Evolutionary conservation across 495 filamentous ascomycete genomes (phyloP).

Genomic region (Penicillium crystallinum): DNA sequence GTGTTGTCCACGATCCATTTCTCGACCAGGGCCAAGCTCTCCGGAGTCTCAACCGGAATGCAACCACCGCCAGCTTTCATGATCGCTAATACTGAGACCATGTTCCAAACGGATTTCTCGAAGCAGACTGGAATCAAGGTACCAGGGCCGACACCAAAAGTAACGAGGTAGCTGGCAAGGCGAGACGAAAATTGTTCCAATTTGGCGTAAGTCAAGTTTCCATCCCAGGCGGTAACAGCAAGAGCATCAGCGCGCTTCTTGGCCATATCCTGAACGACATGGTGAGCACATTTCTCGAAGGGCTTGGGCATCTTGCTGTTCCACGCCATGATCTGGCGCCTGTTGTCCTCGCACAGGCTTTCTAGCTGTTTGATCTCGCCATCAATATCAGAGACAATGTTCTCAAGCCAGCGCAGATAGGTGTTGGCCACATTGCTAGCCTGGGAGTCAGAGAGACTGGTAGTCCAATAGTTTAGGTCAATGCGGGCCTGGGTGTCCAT

Average conservation of each 20-base stretch:
- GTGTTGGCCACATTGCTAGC: slow-evolving; percentile 48
- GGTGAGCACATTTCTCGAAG: slow-evolving; percentile 38
- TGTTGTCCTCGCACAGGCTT: slow-evolving; percentile 32
- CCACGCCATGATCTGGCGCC: slow-evolving; percentile 39
- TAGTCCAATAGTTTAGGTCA: slow-evolving; percentile 55
- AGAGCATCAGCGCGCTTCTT: slow-evolving; percentile 29
- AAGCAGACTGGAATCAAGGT: slow-evolving; percentile 35
- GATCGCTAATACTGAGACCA: slow-evolving; percentile 37
- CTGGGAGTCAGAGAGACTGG: slow-evolving; percentile 41
- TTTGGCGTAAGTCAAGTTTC: slow-evolving; percentile 44
- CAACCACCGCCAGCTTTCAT: slow-evolving; percentile 43
- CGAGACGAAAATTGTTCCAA: slow-evolving; percentile 42
- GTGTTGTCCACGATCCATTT: slow-evolving; percentile 35
- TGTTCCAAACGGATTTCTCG: slow-evolving; percentile 37
- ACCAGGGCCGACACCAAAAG: slow-evolving; percentile 37
- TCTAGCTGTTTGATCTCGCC: slow-evolving; percentile 33
- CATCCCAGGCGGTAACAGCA: slow-evolving; percentile 48
- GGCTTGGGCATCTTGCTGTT: slow-evolving; percentile 35
- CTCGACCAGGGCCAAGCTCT: slow-evolving; percentile 25
- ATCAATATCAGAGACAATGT: slow-evolving; percentile 33
- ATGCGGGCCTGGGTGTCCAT: slow-evolving; percentile 41
- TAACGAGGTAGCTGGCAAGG: slow-evolving; percentile 40
- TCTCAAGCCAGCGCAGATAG: slow-evolving; percentile 41
- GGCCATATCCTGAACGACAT: slow-evolving; percentile 37
- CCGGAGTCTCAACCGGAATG: slow-evolving; percentile 30